Evolutionary conservation across 352 stramenopile species (phyloP), one percentile per base, ranked within the genome.

Genomic region (Elongisporangium undulatum): DNA sequence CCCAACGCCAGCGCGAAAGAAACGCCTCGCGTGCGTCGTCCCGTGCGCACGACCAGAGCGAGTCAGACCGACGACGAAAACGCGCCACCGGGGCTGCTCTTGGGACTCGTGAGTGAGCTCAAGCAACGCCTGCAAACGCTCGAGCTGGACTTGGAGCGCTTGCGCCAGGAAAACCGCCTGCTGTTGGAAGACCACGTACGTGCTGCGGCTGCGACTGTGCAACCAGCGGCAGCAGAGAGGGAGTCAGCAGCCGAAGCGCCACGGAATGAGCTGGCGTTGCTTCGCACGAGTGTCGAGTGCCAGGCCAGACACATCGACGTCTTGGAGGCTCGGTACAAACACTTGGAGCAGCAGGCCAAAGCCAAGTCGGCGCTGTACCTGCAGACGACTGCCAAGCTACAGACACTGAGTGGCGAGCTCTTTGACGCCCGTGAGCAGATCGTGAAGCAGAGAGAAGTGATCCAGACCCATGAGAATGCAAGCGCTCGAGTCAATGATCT

Each of bases 81-180:
- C 13, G 17, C 24, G 24, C 24, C 29, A 4, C 49, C 54, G 3
- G 22, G 29, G 15, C 23, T 58, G 23, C 38, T 75, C 16, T 21
- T 50, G 20, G 26, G 16, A 15, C 55, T 88, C 9, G 49, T 88
- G 16, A 49, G 58, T 20, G 51, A 73, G 26, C 61, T 87, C 1
- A 84, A 84, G 54, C 53, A 59, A 3, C 69, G 79, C 24, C 59
- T 90, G 19, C 13, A 21, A 10, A 58, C 75, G 7, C 51, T 90
- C 15, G 77, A 86, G 26, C 52, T 83, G 13, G 72, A 83, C 49
- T 41, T 90, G 16, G 63, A 66, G 15, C 66, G 78, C 4, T 59
- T 90, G 10, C 66, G 58, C 1, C 63, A 79, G 23, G 76, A 90
- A 57, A 90, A 90, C 49, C 69, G 81, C 29, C 57, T 87, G 22